These are phyloP conservation scores for Entomophthora muscae DNA, from an alignment of 371 early-diverging fungal species.

Conservation along the genomic window DNA sequence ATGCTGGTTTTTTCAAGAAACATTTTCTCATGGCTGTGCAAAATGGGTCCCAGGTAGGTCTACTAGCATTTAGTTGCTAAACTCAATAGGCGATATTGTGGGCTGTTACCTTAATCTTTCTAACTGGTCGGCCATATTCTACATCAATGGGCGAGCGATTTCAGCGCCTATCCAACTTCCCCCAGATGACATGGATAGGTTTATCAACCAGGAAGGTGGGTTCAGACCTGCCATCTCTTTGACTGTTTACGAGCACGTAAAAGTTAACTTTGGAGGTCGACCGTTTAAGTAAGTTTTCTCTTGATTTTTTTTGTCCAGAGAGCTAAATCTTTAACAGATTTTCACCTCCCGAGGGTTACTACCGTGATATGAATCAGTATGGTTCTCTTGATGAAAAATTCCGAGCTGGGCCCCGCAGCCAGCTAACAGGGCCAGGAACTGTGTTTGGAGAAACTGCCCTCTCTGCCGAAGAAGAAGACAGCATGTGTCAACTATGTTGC, in stretches of 20 bases:
- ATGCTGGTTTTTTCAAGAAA: constrained; percentile 25
- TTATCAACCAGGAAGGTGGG: neutral
- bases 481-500: neutral
- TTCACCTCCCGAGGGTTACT: neutral
- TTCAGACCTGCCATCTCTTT: neutral
- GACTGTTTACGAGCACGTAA: neutral
- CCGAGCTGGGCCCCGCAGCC: neutral
- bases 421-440: neutral
- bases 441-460: neutral
- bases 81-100: neutral
- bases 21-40: neutral
- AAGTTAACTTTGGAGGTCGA: neutral
- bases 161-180: neutral
- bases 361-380: neutral
- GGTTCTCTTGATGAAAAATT: neutral
- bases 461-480: neutral
- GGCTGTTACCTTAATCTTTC: neutral
- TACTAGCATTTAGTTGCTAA: neutral
- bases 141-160: neutral
- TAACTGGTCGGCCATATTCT: neutral
- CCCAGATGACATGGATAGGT: neutral
- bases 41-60: neutral
- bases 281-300: neutral
- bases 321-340: neutral
- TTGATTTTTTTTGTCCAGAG: neutral